Evolutionary conservation across 805 yeast species (phyloP).

Genomic region (Yarrowia keelungensis): DNA sequence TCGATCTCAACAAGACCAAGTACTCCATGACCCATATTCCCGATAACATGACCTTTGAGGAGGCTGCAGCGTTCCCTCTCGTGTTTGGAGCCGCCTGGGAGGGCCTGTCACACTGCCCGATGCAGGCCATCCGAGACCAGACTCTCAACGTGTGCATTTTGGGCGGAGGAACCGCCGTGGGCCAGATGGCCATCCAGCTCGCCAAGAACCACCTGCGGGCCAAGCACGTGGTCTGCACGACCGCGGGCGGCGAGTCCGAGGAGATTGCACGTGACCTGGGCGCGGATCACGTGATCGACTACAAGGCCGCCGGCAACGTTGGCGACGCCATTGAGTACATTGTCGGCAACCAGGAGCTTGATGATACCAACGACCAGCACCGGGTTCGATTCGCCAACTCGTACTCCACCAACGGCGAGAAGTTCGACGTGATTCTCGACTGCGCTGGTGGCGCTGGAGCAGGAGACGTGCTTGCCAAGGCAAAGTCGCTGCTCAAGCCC

Average conservation of each 20-base stretch:
- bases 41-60: constrained; percentile 54
- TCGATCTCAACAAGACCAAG: constrained; percentile 56
- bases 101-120: constrained; percentile 51
- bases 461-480: constrained; percentile 55
- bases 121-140: constrained; percentile 47
- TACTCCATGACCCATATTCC: constrained; percentile 56
- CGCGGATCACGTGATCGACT: constrained; percentile 65
- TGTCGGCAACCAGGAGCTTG: constrained; percentile 36
- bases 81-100: constrained; percentile 68
- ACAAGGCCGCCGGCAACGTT: constrained; percentile 55
- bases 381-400: constrained; percentile 46
- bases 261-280: constrained; percentile 59
- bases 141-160: constrained; percentile 57
- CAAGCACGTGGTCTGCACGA: constrained; percentile 61
- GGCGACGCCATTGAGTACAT: constrained; percentile 48
- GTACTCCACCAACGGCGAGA: constrained; percentile 52
- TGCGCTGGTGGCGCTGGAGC: constrained; percentile 60
- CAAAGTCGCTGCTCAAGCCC: constrained; percentile 56
- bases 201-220: constrained; percentile 59
- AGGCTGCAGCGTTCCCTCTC: constrained; percentile 72
- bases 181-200: constrained; percentile 62
- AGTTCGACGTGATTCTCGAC: constrained; percentile 70
- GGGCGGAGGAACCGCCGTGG: constrained; percentile 80
- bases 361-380: constrained; percentile 32
- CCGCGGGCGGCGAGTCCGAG: constrained; percentile 57